Base-by-base conservation (phyloP, 805 yeast species). In the Pichia nakasei region DNA sequence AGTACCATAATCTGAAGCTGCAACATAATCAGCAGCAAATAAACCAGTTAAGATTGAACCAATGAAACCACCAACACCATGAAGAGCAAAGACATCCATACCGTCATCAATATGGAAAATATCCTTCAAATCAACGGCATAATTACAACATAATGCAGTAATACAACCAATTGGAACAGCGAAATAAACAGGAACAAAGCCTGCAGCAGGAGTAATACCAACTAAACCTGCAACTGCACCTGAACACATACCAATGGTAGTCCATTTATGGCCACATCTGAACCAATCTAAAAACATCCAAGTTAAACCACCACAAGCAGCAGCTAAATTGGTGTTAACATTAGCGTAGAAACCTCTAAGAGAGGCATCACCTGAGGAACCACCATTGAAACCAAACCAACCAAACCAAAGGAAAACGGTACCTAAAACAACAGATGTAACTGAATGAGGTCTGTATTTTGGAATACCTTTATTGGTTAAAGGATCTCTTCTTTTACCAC, bases 351-450 rank as follows among this genome's bases (percentile, higher is more conserved):
- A 86, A 46, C 96, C 89, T 68, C 97, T 82, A 62, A 93, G 80
- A 49, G 91, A 68, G 32, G 96, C 85, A 60, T 87, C 83, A 65
- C 96, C 97, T 41, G 97, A 85, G 39, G 96, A 87, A 57, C 97
- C 97, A 66, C 96, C 97, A 75, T 93, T 93, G 79, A 93, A 93
- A 35, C 96, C 97, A 59, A 88, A 88, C 98, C 98, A 93, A 32
- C 97, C 98, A 57, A 93, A 88, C 96, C 97, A 91, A 55, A 93
- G 75, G 70, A 93, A 85, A 12, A 86, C 82, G 19, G 97, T 88
- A 44, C 98, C 98, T 46, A 93, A 67, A 17, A 89, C 96, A 46
- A 88, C 86, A 38, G 88, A 77, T 9, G 95, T 76, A 33, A 91
- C 95, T 20, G 93, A 83, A 63, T 91, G 97, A 35, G 98, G 97